Evolutionary conservation across 2,329 filamentous ascomycete genomes (phyloP).

Genomic region (Clarireedia sp.): DNA sequence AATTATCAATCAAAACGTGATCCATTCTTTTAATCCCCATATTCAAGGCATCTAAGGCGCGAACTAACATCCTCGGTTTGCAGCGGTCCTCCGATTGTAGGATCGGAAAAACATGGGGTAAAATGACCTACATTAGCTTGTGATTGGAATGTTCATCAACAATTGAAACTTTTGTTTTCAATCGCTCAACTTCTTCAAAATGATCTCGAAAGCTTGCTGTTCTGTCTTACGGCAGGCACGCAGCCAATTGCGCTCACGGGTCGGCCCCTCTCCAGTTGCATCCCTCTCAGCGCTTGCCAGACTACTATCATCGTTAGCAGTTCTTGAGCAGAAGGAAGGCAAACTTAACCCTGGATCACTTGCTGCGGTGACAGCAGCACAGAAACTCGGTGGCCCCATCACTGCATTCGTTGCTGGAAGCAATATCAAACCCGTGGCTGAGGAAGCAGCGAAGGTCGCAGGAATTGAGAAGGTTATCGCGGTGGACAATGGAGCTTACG

Average conservation of each 20-base stretch:
- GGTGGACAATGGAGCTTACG: slow-evolving; percentile 83
- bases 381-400: slow-evolving; percentile 76
- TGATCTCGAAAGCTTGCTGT: slow-evolving; percentile 27
- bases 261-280: slow-evolving; percentile 31
- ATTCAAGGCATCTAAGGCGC: neutral
- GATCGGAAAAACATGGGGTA: slow-evolving; percentile 4
- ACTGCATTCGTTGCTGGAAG: slow-evolving; percentile 82
- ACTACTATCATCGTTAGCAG: slow-evolving; percentile 77
- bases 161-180: slow-evolving; percentile 5
- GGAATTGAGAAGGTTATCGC: slow-evolving; percentile 87
- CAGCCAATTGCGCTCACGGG: slow-evolving; percentile 35
- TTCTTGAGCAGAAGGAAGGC: slow-evolving; percentile 89
- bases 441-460: slow-evolving; percentile 79
- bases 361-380: slow-evolving; percentile 76
- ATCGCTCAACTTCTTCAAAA: slow-evolving; percentile 15
- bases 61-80: slow-evolving; percentile 1
- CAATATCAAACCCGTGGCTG: slow-evolving; percentile 66
- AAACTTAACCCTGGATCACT: slow-evolving; percentile 77
- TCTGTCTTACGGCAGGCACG: slow-evolving; percentile 27
- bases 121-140: neutral
- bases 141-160: slow-evolving; percentile 3
- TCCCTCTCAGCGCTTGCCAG: slow-evolving; percentile 50
- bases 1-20: slow-evolving; percentile 2
- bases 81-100: slow-evolving; percentile 4
- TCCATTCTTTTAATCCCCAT: neutral